Conservation (phyloP, 1,284 basidiomycete genomes). For the Cutaneotrichosporon spelunceum region DNA sequence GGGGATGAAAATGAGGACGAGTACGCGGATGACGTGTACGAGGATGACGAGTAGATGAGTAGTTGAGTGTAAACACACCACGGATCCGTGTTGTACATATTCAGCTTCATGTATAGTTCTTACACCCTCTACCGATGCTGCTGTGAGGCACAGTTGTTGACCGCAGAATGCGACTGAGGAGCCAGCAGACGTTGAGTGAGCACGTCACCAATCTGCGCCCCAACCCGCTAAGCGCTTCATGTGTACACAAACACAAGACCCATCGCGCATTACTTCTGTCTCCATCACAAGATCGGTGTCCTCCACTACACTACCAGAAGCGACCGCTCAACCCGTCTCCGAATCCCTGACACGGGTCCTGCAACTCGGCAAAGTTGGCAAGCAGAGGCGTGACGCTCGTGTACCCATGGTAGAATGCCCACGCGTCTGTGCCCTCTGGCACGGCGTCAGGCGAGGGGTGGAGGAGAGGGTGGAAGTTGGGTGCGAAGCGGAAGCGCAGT, state of each 20-base stretch:
- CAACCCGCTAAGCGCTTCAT: too few relatives aligned
- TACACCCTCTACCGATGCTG: background rate
- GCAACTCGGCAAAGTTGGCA: slow-evolving; percentile 32
- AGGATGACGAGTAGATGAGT: background rate
- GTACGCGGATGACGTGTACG: slow-evolving; percentile 4
- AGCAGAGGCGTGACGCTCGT: slow-evolving; percentile 40
- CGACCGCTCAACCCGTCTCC: slow-evolving; percentile 2
- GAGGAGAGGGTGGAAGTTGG: slow-evolving; percentile 69
- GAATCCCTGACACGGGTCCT: slow-evolving; percentile 4
- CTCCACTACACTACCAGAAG: background rate
- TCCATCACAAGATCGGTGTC: background rate
- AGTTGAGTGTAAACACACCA: background rate
- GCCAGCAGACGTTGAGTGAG: too few relatives aligned
- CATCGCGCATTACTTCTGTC: slow-evolving; percentile 6
- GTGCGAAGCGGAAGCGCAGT: slow-evolving; percentile 75
- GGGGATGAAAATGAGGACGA: background rate
- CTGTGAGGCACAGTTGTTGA: background rate
- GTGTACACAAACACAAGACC: background rate
- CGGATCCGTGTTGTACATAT: slow-evolving; percentile 1
- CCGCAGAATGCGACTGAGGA: background rate
- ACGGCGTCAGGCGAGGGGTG: slow-evolving; percentile 60
- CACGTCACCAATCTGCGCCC: too few relatives aligned
- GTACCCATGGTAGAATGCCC: slow-evolving; percentile 47
- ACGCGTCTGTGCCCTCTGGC: slow-evolving; percentile 74
- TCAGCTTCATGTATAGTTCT: background rate